Conservation (phyloP, 257 asterid species). For the Cordia subcordata region DNA sequence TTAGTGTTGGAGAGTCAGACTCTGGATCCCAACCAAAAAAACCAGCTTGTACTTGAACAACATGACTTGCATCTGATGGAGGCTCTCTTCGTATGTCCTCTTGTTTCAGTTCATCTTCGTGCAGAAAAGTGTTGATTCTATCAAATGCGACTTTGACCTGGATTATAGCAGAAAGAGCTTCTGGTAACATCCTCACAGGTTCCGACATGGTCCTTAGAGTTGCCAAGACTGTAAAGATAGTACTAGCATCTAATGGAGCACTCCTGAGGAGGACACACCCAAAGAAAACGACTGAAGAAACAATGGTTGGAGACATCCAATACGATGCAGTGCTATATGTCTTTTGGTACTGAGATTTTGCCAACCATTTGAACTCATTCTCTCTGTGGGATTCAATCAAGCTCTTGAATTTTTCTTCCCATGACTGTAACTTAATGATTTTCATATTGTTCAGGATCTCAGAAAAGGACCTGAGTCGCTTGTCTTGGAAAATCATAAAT, state of each 20-base stretch:
- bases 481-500: slow-evolving; percentile 63
- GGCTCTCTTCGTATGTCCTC: slow-evolving; percentile 13
- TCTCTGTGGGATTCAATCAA: slow-evolving; percentile 40
- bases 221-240: slow-evolving; percentile 62
- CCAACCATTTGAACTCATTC: slow-evolving; percentile 60
- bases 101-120: slow-evolving; percentile 58
- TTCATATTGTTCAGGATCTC: slow-evolving; percentile 78
- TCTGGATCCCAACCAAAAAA: slow-evolving; percentile 60
- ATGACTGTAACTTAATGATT: slow-evolving; percentile 69
- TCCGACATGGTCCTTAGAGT: slow-evolving; percentile 59
- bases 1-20: slow-evolving; percentile 23
- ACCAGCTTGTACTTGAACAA: slow-evolving; percentile 33
- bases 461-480: slow-evolving; percentile 53
- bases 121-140: slow-evolving; percentile 51
- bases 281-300: slow-evolving; percentile 51
- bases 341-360: slow-evolving; percentile 42
- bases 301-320: slow-evolving; percentile 71
- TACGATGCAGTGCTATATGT: slow-evolving; percentile 32
- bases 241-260: slow-evolving; percentile 56
- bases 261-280: slow-evolving; percentile 53
- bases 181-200: slow-evolving; percentile 60
- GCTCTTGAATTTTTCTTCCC: slow-evolving; percentile 70
- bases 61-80: slow-evolving; percentile 11
- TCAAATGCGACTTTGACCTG: slow-evolving; percentile 69
- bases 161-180: slow-evolving; percentile 50